These are phyloP conservation scores for Zygoascus biomembranicola DNA, from an alignment of 805 yeast species.

Conservation along the genomic window DNA sequence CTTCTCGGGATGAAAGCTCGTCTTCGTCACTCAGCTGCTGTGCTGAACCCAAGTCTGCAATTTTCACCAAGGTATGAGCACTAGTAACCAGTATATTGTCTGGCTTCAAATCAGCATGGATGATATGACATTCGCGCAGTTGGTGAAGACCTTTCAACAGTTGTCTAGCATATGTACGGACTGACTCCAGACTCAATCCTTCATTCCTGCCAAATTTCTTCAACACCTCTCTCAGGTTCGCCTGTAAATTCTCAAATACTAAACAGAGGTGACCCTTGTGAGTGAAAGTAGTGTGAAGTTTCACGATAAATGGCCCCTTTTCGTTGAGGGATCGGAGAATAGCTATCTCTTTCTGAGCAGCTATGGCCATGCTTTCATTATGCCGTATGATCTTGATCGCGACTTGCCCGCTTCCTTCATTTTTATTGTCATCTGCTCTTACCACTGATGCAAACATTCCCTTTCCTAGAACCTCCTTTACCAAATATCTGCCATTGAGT, in stretches of 20 bases:
- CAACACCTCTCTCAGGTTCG: conserved; percentile 65
- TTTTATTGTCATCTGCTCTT: conserved; percentile 19
- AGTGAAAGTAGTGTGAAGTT: conserved; percentile 65
- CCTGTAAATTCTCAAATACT: conserved; percentile 74
- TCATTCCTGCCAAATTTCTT: conserved; percentile 79
- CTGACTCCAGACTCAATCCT: conserved; percentile 64
- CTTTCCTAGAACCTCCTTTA: conserved; percentile 25
- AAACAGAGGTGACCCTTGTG: conserved; percentile 81
- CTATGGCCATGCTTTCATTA: conserved; percentile 52
- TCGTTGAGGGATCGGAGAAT: conserved; percentile 62
- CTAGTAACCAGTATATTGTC: conserved; percentile 71
- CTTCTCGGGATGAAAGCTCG: conserved; percentile 8
- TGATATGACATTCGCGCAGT: conserved; percentile 59
- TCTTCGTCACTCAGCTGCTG: conserved; percentile 25
- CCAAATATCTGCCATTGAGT: conserved; percentile 24
- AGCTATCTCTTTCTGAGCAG: conserved; percentile 72
- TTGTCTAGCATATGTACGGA: conserved; percentile 62
- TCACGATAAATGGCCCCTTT: conserved; percentile 56
- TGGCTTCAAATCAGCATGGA: conserved; percentile 89
- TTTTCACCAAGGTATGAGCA: conserved; percentile 58
- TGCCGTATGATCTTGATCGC: conserved; percentile 60
- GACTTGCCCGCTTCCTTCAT: conserved; percentile 22
- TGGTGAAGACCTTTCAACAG: conserved; percentile 61
- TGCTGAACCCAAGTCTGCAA: conserved; percentile 88
- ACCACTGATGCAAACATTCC: conserved; percentile 31